A percentile compares a stretch with the other conserved stretches of the same genome.
These are phyloP conservation scores for Pulveroboletus sp. DNA, from an alignment of 768 basidiomycete genomes.

Conservation along the genomic window DNA sequence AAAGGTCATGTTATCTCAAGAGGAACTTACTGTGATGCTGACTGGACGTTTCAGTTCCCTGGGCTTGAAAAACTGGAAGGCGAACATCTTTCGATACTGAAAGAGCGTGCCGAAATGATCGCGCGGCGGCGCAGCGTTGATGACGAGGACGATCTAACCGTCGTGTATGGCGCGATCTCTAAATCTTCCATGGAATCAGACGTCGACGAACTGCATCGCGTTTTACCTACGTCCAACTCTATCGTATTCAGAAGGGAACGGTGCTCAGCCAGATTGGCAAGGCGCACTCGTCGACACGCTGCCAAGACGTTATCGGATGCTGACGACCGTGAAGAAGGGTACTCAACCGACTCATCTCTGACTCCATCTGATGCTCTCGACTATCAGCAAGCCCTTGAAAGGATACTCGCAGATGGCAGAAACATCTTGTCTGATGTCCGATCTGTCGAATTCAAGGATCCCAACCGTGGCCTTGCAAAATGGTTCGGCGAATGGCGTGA, in stretches of 20 bases:
- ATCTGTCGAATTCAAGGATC: constrained; percentile 81
- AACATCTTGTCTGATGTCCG: constrained; percentile 75
- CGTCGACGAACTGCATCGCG: constrained; percentile 60
- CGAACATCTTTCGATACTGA: constrained; percentile 65
- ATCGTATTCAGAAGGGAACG: constrained; percentile 48
- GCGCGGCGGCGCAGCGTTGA: constrained; percentile 64
- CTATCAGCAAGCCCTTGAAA: constrained; percentile 57
- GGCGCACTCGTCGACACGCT: constrained; percentile 45
- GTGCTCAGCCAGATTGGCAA: constrained; percentile 50
- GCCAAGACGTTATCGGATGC: constrained; percentile 20
- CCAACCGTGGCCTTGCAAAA: constrained; percentile 62
- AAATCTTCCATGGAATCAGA: constrained; percentile 31
- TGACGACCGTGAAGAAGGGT: constrained; percentile 62
- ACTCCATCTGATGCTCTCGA: constrained; percentile 62
- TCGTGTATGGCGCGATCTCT: constrained; percentile 57
- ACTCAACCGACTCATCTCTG: constrained; percentile 80
- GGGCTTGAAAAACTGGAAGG: constrained; percentile 72
- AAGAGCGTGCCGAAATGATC: constrained; percentile 70
- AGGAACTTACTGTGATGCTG: neutral
- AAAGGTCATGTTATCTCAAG: constrained; percentile 48
- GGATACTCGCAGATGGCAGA: constrained; percentile 46
- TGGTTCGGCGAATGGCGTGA: constrained; percentile 71
- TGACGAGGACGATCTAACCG: constrained; percentile 73
- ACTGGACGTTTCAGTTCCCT: constrained; percentile 52
- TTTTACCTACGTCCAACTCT: constrained; percentile 43